Conservation (phyloP, 2,329 filamentous ascomycete species). For the Orbilia blumenaviensis region DNA sequence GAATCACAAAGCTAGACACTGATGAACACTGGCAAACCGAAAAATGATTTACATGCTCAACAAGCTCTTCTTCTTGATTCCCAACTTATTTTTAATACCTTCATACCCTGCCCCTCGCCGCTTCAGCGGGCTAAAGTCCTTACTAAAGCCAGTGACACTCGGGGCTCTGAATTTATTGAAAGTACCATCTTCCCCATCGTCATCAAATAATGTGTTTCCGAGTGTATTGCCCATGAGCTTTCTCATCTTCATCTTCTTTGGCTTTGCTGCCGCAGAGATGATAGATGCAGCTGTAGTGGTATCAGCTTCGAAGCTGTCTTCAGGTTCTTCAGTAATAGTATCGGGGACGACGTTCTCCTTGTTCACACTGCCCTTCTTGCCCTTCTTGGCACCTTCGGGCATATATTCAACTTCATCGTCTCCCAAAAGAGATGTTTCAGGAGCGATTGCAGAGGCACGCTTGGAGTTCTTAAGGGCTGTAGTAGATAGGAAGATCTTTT, state of each 20-base stretch:
- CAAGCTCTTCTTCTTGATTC: conserved; percentile 38
- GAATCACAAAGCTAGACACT: background rate
- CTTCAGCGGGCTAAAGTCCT: conserved; percentile 57
- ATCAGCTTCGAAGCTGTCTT: conserved; percentile 34
- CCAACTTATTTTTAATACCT: conserved; percentile 36
- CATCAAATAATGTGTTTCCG: conserved; percentile 75
- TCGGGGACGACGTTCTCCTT: conserved; percentile 55
- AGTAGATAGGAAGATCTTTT: conserved; percentile 65
- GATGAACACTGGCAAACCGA: background rate
- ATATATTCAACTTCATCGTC: conserved; percentile 61
- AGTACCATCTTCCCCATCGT: conserved; percentile 69
- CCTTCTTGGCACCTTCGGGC: conserved; percentile 55
- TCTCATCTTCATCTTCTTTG: conserved; percentile 69
- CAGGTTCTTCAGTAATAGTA: conserved; percentile 37
- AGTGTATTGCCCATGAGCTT: conserved; percentile 73
- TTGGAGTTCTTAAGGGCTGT: conserved; percentile 65
- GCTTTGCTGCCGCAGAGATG: conserved; percentile 58
- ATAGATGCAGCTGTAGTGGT: conserved; percentile 60
- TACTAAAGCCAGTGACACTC: conserved; percentile 45
- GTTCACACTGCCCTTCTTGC: conserved; percentile 54
- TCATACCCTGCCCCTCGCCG: conserved; percentile 56
- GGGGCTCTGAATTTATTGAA: conserved; percentile 51
- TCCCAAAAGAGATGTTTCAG: conserved; percentile 58
- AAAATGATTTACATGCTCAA: background rate
- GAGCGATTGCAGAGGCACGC: conserved; percentile 55